phyloP scores from a whole-genome alignment of 768 basidiomycete genomes.

The Strobilomyces echinocephalus region DNA sequence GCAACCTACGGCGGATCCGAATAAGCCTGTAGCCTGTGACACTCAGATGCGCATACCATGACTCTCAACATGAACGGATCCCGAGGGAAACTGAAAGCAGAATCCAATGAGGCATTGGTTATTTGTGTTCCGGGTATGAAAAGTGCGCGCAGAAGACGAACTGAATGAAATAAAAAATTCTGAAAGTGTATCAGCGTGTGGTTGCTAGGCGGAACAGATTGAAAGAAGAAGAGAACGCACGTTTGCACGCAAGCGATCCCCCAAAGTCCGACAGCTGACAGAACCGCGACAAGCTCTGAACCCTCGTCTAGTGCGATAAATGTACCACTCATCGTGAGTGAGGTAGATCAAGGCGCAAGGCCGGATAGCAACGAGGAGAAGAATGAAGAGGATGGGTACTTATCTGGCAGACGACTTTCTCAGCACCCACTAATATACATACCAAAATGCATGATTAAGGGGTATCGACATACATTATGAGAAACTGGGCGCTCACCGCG shows the following conservation, averaged over 20 bases:
- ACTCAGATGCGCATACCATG: conserved; percentile 6
- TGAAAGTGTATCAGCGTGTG: neutral
- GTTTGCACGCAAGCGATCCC: conserved; percentile 22
- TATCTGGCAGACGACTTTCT: neutral
- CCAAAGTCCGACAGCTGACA: conserved; percentile 22
- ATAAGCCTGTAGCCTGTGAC: neutral
- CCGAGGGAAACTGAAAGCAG: conserved; percentile 1
- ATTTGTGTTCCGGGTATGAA: neutral
- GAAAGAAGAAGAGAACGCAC: conserved; percentile 4
- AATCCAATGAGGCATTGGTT: neutral
- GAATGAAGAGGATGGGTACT: neutral
- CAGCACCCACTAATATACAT: neutral
- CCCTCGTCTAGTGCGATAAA: conserved; percentile 6
- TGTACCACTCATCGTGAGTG: neutral
- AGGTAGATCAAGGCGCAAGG: neutral
- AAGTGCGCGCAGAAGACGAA: neutral
- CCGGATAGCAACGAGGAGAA: neutral
- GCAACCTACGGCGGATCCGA: conserved; percentile 5
- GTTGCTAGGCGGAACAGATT: neutral
- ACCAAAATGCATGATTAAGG: neutral
- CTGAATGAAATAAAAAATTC: conserved; percentile 20
- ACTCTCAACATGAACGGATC: conserved; percentile 4
- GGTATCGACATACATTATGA: neutral
- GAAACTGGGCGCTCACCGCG: neutral
- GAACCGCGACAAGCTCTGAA: conserved; percentile 12